phyloP scores from a whole-genome alignment of 2,329 filamentous ascomycete species.

The Apiospora saccharicola region DNA sequence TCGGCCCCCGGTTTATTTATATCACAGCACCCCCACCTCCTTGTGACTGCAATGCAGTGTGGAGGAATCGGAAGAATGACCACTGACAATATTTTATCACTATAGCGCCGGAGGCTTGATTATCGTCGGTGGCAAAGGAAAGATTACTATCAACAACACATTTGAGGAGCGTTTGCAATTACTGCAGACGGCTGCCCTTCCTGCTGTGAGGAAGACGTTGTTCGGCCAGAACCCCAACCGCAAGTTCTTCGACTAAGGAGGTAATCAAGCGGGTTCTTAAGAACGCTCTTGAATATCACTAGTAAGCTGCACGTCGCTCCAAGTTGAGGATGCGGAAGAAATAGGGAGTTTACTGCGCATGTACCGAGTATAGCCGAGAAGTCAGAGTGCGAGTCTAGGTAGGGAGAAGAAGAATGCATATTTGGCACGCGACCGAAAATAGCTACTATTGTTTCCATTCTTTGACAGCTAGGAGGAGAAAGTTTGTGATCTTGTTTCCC shows the following conservation, averaged over 20 bases:
- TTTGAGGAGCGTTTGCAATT: conserved; percentile 89
- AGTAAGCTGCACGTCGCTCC: conserved; percentile 8
- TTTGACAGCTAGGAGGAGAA: neutral
- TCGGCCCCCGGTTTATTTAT: neutral
- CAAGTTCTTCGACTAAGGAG: conserved; percentile 87
- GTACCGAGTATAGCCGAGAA: conserved; percentile 12
- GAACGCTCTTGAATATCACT: neutral
- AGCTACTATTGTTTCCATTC: conserved; percentile 10
- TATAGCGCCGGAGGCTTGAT: conserved; percentile 81
- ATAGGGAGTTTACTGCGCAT: neutral
- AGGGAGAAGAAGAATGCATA: neutral
- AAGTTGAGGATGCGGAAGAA: neutral
- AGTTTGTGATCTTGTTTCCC: neutral
- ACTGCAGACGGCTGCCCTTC: conserved; percentile 84
- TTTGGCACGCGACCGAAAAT: neutral
- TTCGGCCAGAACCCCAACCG: conserved; percentile 96
- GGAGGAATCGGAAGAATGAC: neutral
- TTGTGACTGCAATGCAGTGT: neutral
- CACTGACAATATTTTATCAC: neutral
- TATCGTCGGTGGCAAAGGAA: conserved; percentile 83
- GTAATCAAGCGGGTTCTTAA: neutral
- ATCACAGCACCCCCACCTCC: neutral
- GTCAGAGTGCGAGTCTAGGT: neutral
- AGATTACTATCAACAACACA: conserved; percentile 99
- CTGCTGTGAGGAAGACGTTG: conserved; percentile 82